Evolutionary conservation across 1,284 basidiomycete species (phyloP).

Genomic region (Cutaneotrichosporon cutaneum): DNA sequence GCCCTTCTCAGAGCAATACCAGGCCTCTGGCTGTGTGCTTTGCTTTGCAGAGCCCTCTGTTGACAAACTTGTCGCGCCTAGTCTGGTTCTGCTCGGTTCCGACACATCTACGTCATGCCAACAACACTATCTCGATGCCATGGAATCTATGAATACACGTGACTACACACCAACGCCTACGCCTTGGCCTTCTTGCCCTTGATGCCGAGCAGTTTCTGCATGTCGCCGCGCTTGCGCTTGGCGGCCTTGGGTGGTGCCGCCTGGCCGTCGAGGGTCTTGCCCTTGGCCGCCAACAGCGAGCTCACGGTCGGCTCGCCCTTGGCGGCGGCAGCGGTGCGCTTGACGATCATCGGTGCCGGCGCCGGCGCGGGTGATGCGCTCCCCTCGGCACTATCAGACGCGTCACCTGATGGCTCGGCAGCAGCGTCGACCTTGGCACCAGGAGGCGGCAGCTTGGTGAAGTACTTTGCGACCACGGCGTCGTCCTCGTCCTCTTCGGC

Average conservation of each 20-base stretch:
- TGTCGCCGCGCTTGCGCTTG: constrained; percentile 59
- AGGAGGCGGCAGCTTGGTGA: constrained; percentile 62
- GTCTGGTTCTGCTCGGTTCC: not conserved
- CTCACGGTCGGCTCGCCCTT: constrained; percentile 64
- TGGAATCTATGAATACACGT: constrained; percentile 1
- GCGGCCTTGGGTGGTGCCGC: not conserved
- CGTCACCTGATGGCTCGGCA: not conserved
- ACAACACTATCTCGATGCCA: constrained; percentile 3
- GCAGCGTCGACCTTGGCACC: constrained; percentile 3
- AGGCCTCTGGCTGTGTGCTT: too few species aligned
- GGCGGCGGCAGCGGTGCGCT: constrained; percentile 60
- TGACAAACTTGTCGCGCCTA: not conserved
- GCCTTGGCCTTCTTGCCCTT: constrained; percentile 56
- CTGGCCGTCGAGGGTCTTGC: constrained; percentile 59
- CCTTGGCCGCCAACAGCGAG: constrained; percentile 68
- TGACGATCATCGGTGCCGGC: constrained; percentile 58
- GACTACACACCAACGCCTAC: constrained; percentile 3
- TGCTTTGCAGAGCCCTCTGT: too few species aligned
- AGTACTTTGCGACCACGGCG: constrained; percentile 77
- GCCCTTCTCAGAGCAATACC: too few species aligned
- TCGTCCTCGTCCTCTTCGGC: constrained; percentile 88
- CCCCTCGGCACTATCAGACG: not conserved
- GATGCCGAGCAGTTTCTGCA: constrained; percentile 57
- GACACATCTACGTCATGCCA: not conserved
- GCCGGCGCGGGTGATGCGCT: not conserved